Evolutionary conservation across 305 asterid genomes (phyloP), one percentile per base, ranked within the genome.

Genomic region (Striga hermonthica): DNA sequence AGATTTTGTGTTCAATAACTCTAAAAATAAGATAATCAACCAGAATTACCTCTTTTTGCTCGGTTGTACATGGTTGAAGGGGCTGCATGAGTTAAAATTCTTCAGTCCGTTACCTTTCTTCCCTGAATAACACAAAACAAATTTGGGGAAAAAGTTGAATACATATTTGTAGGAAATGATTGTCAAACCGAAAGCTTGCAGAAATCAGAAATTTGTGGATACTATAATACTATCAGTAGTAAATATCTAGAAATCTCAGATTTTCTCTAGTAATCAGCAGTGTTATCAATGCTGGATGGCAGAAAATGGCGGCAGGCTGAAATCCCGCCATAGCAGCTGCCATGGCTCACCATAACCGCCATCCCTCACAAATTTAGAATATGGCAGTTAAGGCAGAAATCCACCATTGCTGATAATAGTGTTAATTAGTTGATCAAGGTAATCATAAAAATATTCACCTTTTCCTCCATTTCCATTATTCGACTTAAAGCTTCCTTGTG

Each of bases 21-120:
- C 39, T 55, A 34, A 60, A 54, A 13, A 49, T 48, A 72, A 44
- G 15, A 22, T 22, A 22, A 0, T 22, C 31, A 44, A 53, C 47
- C 63, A 64, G n/a, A 56, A 41, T 55, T 75, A 90, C 97, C 96
- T 86, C 79, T 74, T 86, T 74, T 79, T 71, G 9, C 64, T 86
- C 70, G 8, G 81, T 70, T 80, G 89, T 74, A 57, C 71, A 67
- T 74, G 76, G 54, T 80, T 78, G 37, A 65, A 37, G 28, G 75
- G 66, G 64, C 67, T 80, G 36, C 75, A 66, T 39, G 37, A 36
- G 68, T 66, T 45, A 64, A 61, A 61, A 63, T 73, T 78, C 78
- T 64, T 79, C 34, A 53, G 71, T 64, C 73, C 83, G 62, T 57
- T 65, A 44, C 70, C 75, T 56, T 37, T 73, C 59, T 72, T 79